Conservation (phyloP, 2,329 filamentous ascomycete genomes). For the Ophiobolus disseminans region DNA sequence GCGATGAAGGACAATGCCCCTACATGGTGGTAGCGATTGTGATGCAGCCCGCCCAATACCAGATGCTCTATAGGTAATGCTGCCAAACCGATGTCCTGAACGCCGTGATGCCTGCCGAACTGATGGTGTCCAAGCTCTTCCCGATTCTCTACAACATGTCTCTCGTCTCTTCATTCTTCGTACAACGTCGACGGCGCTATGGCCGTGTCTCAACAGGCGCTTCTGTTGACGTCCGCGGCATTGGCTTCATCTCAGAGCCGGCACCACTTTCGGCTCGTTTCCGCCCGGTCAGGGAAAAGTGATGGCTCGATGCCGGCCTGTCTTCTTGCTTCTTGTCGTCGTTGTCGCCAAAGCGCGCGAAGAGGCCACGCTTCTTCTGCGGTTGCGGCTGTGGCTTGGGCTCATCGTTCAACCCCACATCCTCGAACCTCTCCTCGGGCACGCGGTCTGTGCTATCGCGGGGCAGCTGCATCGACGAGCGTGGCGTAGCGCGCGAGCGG, state of each 20-base stretch:
- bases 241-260: conserved; percentile 74
- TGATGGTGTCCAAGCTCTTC: neutral
- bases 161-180: conserved; percentile 7
- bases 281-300: conserved; percentile 73
- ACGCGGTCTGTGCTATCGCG: conserved; percentile 65
- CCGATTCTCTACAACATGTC: neutral
- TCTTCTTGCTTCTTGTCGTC: conserved; percentile 43
- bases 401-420: conserved; percentile 85
- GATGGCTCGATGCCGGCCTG: conserved; percentile 55
- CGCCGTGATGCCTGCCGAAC: conserved; percentile 14
- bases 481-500: conserved; percentile 62
- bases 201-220: conserved; percentile 36
- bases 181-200: neutral
- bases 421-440: conserved; percentile 87
- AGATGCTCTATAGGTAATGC: conserved; percentile 22
- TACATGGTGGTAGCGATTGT: conserved; percentile 21
- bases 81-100: conserved; percentile 17
- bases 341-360: conserved; percentile 78
- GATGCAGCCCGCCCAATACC: conserved; percentile 19
- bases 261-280: conserved; percentile 73
- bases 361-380: conserved; percentile 77
- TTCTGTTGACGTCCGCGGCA: conserved; percentile 54
- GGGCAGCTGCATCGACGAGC: conserved; percentile 65
- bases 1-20: neutral
- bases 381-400: conserved; percentile 61